These are phyloP conservation scores for Nicotiana noctiflora DNA, from an alignment of 257 asterid genomes.

Conservation along the genomic window DNA sequence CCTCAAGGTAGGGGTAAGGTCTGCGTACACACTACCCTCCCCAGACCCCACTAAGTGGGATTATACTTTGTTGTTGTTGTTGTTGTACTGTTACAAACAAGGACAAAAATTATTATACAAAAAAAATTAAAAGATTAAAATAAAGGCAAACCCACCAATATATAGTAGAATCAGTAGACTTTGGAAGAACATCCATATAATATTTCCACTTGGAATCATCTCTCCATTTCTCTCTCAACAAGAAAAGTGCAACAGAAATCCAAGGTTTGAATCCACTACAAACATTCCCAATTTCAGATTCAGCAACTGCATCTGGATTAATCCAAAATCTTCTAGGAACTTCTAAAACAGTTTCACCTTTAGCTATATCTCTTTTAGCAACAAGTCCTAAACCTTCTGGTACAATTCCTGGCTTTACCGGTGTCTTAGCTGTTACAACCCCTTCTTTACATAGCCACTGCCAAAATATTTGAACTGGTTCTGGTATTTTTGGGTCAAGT, in stretches of 20 bases:
- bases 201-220: slow-evolving; percentile 72
- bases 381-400: slow-evolving; percentile 92
- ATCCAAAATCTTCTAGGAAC: slow-evolving; percentile 88
- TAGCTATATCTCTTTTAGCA: slow-evolving; percentile 53
- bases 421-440: slow-evolving; percentile 65
- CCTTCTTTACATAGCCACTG: slow-evolving; percentile 86
- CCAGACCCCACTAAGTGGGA: no score
- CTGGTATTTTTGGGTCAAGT: slow-evolving; percentile 50
- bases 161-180: slow-evolving; percentile 67
- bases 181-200: slow-evolving; percentile 67
- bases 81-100: no score
- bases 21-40: no score
- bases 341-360: slow-evolving; percentile 80
- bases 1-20: no score
- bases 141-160: slow-evolving; percentile 71
- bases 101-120: not conserved
- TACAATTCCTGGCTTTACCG: slow-evolving; percentile 72
- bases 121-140: not conserved
- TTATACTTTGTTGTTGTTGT: no score
- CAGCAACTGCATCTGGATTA: slow-evolving; percentile 57
- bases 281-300: slow-evolving; percentile 65
- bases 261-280: slow-evolving; percentile 85
- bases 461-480: slow-evolving; percentile 65
- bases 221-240: slow-evolving; percentile 60
- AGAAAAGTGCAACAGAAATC: slow-evolving; percentile 72